Conservation (phyloP, 306 rosid genomes). For the Rosa chinensis region DNA sequence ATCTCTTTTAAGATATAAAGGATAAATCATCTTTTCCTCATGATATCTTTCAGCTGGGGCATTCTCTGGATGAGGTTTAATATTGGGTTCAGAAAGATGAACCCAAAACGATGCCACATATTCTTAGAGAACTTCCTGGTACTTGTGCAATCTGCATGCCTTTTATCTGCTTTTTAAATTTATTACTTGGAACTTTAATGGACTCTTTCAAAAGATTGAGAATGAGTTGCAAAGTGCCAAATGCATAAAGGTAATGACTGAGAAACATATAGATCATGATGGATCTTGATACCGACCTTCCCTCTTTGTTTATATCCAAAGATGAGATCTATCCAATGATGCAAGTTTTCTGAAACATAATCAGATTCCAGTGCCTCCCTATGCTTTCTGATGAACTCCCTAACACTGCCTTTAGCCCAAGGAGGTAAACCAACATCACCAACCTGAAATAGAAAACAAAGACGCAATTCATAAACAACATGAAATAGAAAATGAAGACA, state of each 20-base stretch:
- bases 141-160: neutral
- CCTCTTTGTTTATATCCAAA: slow-evolving; percentile 99
- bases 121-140: neutral
- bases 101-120: neutral
- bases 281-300: slow-evolving; percentile 68
- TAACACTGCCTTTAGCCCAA: slow-evolving; percentile 92
- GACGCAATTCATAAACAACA: slow-evolving; percentile 47
- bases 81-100: neutral
- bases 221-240: neutral
- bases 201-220: neutral
- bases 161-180: neutral
- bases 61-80: neutral
- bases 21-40: neutral
- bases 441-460: slow-evolving; percentile 54
- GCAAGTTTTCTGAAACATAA: slow-evolving; percentile 88
- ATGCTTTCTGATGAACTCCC: slow-evolving; percentile 95
- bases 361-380: slow-evolving; percentile 99
- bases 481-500: slow-evolving; percentile 26
- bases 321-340: slow-evolving; percentile 98
- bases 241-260: neutral
- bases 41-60: neutral
- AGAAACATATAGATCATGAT: slow-evolving; percentile 23
- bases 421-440: slow-evolving; percentile 89
- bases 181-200: neutral
- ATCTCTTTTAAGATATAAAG: neutral